Conservation (phyloP, 352 stramenopile genomes). For the Aphanomyces invadans region DNA sequence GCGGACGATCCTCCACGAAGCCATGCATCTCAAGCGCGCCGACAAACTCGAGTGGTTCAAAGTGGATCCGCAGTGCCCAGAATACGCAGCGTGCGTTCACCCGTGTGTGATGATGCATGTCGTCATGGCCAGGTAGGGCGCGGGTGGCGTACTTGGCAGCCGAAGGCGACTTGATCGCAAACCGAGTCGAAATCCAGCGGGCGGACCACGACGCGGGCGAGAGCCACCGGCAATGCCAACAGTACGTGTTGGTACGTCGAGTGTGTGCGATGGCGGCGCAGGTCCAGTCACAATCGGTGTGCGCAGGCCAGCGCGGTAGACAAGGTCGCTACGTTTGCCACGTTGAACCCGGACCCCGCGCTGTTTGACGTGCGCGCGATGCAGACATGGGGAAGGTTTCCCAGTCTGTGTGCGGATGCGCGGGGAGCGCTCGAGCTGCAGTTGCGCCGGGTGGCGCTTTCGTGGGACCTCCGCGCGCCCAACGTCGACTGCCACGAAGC, state of each 20-base stretch:
- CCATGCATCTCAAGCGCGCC: constrained; percentile 11
- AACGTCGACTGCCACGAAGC: constrained; percentile 9
- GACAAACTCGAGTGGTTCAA: constrained; percentile 21
- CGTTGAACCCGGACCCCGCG: constrained; percentile 1
- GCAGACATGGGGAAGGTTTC: neutral
- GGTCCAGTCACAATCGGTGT: too few relatives aligned
- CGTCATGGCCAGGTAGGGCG: too few relatives aligned
- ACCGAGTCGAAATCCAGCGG: constrained; percentile 16
- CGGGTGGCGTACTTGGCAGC: constrained; percentile 7
- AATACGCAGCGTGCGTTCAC: constrained; percentile 4
- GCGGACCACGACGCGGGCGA: neutral
- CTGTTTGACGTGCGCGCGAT: constrained; percentile 6
- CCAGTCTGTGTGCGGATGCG: neutral
- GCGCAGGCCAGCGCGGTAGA: neutral
- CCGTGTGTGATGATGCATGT: neutral
- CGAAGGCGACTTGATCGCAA: constrained; percentile 15
- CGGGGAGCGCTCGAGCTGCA: neutral
- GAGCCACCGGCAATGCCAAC: constrained; percentile 2
- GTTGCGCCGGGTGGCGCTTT: neutral
- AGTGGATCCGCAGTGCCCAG: constrained; percentile 2
- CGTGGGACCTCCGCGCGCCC: constrained; percentile 5
- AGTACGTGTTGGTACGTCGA: constrained; percentile 17
- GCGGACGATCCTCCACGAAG: constrained; percentile 10
- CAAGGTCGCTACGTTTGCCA: neutral
- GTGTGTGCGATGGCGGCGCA: too few relatives aligned